These are phyloP conservation scores for Anthracocystis walkeri DNA, from an alignment of 1,284 basidiomycete species.

Conservation along the genomic window DNA sequence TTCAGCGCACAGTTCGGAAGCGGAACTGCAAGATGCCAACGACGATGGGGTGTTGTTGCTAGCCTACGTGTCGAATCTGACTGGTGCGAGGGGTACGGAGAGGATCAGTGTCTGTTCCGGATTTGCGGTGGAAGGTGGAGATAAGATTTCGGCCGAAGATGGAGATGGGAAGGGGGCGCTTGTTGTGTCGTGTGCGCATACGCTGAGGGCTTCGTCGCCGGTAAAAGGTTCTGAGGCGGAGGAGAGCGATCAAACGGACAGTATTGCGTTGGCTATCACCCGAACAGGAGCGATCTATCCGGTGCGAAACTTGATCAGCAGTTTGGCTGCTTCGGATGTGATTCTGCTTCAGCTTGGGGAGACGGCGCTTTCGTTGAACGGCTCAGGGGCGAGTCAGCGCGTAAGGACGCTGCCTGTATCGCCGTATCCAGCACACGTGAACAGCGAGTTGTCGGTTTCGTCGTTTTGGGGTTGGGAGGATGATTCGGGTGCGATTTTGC, in stretches of 20 bases:
- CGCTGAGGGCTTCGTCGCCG: slow-evolving; percentile 71
- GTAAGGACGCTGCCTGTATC: slow-evolving; percentile 76
- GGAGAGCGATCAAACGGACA: slow-evolving; percentile 16
- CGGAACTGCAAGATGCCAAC: slow-evolving; percentile 49
- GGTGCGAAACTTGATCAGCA: slow-evolving; percentile 74
- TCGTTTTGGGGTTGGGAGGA: slow-evolving; percentile 73
- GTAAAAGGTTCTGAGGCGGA: slow-evolving; percentile 35
- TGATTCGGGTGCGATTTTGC: slow-evolving; percentile 54
- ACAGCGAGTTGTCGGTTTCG: slow-evolving; percentile 74
- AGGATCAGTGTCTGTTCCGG: slow-evolving; percentile 76
- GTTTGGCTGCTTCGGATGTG: slow-evolving; percentile 76
- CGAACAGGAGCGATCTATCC: slow-evolving; percentile 71
- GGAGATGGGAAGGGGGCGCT: slow-evolving; percentile 70
- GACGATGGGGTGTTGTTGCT: slow-evolving; percentile 74
- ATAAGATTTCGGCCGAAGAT: slow-evolving; percentile 48
- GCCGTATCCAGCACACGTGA: slow-evolving; percentile 76
- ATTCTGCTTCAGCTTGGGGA: slow-evolving; percentile 67
- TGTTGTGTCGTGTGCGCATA: slow-evolving; percentile 78
- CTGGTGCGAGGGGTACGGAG: slow-evolving; percentile 70
- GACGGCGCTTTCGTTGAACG: slow-evolving; percentile 43
- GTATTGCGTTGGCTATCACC: slow-evolving; percentile 69
- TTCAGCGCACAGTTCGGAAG: slow-evolving; percentile 49
- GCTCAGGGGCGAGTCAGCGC: not conserved
- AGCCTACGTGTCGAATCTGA: slow-evolving; percentile 73
- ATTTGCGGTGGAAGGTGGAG: slow-evolving; percentile 73